Base-by-base conservation (phyloP, 495 filamentous ascomycete species). In the Daldinia decipiens region DNA sequence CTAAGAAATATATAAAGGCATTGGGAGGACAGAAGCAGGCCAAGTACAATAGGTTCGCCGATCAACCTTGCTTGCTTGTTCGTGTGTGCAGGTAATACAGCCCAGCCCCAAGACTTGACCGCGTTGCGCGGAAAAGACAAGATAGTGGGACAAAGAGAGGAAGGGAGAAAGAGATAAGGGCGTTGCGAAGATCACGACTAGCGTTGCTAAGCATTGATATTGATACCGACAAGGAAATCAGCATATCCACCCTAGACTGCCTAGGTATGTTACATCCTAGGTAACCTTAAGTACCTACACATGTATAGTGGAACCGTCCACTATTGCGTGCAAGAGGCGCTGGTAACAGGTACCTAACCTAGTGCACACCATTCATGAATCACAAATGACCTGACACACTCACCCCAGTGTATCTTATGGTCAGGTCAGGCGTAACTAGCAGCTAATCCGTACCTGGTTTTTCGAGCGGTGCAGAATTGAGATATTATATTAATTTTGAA, bases 1-100 rank as follows among this genome's bases (percentile, higher is more conserved):
- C 50, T 73, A 69, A 13, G 60, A 65, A 65, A 66, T 43, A 69
- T 73, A 73, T 66, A 69, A 68, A 68, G 51, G 57, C 70, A 73
- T 73, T 38, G 62, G 57, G 29, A 27, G 21, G 59, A 47, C 27
- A 61, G 26, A 38, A 38, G 19, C 52, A 29, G 50, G 38, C 40
- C 45, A 57, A 59, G 45, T 65, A 54, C 57, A 65, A 31, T 31
- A 58, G 52, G 40, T 38, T 65, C 40, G 57, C 21, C 61, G 27
- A 27, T 34, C n/a, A 21, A 36, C 43, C 65, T 62, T 59, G 52
- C 51, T 68, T 55, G 57, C 43, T 66, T 40, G 47, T 26, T 59
- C 31, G 52, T 38, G 5, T 24, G 60, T 62, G 65, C 58, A 58
- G 50, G 61, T 65, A 27, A 65, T 58, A 36, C 62, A 51, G 57